Percentiles rank a stretch among this genome's conserved stretches.
These are phyloP conservation scores for Cystofilobasidium macerans DNA, from an alignment of 768 basidiomycete species.

Conservation along the genomic window DNA sequence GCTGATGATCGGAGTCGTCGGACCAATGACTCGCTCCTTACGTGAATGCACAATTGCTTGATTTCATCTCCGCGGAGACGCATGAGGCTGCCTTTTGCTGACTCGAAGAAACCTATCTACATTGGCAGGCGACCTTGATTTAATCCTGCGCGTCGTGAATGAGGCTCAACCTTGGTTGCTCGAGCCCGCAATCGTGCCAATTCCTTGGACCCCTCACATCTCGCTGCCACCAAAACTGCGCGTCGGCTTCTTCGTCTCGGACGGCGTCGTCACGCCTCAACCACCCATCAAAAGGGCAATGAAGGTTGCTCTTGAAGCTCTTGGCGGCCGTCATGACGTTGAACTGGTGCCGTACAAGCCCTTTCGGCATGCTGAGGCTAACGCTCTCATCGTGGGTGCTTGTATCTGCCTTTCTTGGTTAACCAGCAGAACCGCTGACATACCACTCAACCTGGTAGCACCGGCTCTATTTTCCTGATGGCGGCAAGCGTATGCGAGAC, in stretches of 20 bases:
- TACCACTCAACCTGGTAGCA: neutral
- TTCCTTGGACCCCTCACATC: neutral
- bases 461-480: neutral
- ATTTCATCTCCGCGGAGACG: neutral
- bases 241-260: neutral
- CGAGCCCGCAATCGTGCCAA: neutral
- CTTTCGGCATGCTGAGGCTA: neutral
- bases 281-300: neutral
- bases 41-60: no score
- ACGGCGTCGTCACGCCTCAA: neutral
- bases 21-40: neutral
- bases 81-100: neutral
- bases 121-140: neutral
- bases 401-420: neutral
- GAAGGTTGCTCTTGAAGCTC: neutral
- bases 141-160: neutral
- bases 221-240: neutral
- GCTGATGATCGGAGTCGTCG: neutral
- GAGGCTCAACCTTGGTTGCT: neutral
- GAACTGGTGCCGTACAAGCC: neutral
- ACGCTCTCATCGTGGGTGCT: neutral
- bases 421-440: neutral
- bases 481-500: neutral
- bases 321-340: neutral
- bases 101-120: no score